Percentiles rank a stretch among this genome's conserved stretches.
Conservation (phyloP, 306 rosid genomes). For the Prunus mira region DNA sequence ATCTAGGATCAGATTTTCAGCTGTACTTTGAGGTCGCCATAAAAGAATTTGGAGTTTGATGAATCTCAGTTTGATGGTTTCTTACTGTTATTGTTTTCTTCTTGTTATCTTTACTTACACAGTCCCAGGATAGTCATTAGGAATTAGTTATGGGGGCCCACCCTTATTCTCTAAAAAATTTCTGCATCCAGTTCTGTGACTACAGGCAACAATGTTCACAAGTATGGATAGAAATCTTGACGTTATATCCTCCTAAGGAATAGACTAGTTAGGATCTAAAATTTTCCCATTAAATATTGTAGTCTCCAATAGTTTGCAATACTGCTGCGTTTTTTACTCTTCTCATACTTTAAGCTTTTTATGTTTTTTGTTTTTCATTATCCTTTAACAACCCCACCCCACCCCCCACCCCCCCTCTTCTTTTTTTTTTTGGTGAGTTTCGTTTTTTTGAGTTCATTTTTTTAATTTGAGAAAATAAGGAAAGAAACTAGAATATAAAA, state of each 20-base stretch:
- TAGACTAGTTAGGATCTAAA: background rate
- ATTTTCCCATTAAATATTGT: background rate
- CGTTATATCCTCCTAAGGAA: background rate
- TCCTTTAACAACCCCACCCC: too few species aligned
- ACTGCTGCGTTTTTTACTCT: background rate
- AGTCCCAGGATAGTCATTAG: background rate
- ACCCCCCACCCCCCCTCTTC: too few species aligned
- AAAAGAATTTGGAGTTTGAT: background rate
- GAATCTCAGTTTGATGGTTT: background rate
- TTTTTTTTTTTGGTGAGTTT: too few species aligned
- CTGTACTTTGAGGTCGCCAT: slow-evolving; percentile 14
- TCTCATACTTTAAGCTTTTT: too few species aligned
- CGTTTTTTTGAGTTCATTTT: too few species aligned
- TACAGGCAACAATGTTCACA: too few species aligned
- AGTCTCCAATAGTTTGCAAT: too few species aligned
- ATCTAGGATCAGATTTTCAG: slow-evolving; percentile 3
- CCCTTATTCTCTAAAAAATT: background rate
- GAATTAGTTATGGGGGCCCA: background rate
- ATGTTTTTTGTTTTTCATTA: too few species aligned
- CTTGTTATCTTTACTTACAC: background rate
- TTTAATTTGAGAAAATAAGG: too few species aligned
- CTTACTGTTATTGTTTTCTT: background rate
- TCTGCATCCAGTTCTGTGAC: background rate
- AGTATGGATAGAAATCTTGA: background rate
- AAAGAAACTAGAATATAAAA: too few species aligned